Evolutionary conservation across 257 asterid species (phyloP).

Genomic region (Datura wrightii): DNA sequence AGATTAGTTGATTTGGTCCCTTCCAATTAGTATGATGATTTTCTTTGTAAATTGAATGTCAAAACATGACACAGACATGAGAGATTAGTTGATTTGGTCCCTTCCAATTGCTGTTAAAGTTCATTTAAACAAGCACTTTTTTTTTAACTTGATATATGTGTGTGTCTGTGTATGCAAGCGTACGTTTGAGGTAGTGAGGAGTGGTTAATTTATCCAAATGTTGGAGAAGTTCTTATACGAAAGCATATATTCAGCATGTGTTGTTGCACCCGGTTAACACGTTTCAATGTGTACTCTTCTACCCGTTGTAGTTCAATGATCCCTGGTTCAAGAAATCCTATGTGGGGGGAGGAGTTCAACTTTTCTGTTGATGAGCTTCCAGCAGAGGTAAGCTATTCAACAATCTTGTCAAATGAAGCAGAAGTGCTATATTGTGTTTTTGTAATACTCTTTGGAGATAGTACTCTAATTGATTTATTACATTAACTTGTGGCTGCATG

Average conservation of each 20-base stretch:
- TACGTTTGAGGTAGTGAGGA: not conserved
- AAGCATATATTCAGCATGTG: slow-evolving; percentile 25
- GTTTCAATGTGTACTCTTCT: slow-evolving; percentile 27
- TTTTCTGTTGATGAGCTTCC: slow-evolving; percentile 90
- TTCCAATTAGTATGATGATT: not conserved
- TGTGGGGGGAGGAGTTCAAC: slow-evolving; percentile 97
- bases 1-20: slow-evolving; percentile 4
- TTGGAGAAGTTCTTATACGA: not conserved
- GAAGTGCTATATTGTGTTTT: not conserved
- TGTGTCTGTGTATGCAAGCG: not conserved
- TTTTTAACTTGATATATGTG: not conserved
- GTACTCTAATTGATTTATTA: slow-evolving; percentile 13
- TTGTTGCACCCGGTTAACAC: not conserved
- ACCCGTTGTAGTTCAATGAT: slow-evolving; percentile 81
- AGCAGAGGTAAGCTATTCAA: slow-evolving; percentile 59
- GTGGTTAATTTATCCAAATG: not conserved
- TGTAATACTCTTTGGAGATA: slow-evolving; percentile 7
- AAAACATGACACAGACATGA: not conserved
- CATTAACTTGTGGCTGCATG: slow-evolving; percentile 9
- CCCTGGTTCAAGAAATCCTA: slow-evolving; percentile 97
- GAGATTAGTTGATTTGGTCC: slow-evolving; percentile 1
- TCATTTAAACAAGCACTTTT: not conserved
- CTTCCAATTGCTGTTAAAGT: not conserved
- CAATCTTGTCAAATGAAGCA: not conserved
- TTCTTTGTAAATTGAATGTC: slow-evolving; percentile 6